Evolutionary conservation across 139 green algal species (phyloP), one percentile per base, ranked within the genome.

Genomic region (Volvox africanus): DNA sequence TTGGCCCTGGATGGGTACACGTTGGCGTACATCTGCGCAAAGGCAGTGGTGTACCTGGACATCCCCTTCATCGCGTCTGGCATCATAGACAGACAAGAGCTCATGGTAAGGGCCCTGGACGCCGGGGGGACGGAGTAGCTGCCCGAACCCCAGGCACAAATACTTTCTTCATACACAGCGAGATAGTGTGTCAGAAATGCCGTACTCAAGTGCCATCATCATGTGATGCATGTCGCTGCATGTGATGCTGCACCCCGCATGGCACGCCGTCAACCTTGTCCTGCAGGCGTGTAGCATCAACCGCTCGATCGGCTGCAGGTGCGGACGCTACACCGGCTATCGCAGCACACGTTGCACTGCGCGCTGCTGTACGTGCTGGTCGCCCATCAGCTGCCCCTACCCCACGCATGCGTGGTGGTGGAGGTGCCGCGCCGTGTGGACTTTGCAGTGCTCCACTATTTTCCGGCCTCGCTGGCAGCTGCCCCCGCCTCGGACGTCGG

Each of bases 321-420:
- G 5, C 86, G 86, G 71, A 83, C 86, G 11, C 20, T 50, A 32
- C 73, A 69, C 33, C 86, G 86, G 22, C 71, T 90, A 75, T 69
- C 73, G 50, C 86, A 77, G 86, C 86, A 90, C 44, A 90, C 73
- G 20, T 44, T 90, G 50, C 86, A 90, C 86, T 90, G 86, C 73
- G 73, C 24, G 36, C 86, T 90, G 50, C 28, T 90, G 13, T 90
- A 90, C 86, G 20, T 30, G 11, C 50, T 90, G 19, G 44, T 32
- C 0, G 71, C 73, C 19, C 14, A 65, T 32, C 86, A 76, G n/a
- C 50, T 90, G 86, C 26, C 28, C 30, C n/a, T 90, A 36, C 69
- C 86, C 65, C 50, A 84, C 86, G 73, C 71, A 1, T 90, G 86
- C 73, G 36, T 90, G 50, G 73, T 90, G 44, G 36, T 90, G 30